Conservation (phyloP, 441 rosid genomes). For the Pelargonium hybrid region DNA sequence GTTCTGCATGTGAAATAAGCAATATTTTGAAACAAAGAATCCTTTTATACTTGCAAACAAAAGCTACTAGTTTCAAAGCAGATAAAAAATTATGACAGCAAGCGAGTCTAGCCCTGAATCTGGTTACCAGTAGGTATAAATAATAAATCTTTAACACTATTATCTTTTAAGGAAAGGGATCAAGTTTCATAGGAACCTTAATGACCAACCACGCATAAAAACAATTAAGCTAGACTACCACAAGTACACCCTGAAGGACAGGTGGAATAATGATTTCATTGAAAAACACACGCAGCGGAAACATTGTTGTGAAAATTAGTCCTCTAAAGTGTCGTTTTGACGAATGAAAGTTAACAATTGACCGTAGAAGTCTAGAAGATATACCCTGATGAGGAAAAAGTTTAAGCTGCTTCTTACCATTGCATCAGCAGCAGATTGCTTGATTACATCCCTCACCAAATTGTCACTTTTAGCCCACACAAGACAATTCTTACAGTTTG, state of each 20-base stretch:
- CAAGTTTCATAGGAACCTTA: background rate
- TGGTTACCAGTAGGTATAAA: background rate
- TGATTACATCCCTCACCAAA: constrained; percentile 64
- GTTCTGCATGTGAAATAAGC: too few species aligned
- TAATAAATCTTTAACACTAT: background rate
- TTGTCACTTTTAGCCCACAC: constrained; percentile 88
- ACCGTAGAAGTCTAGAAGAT: background rate
- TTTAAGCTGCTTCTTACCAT: constrained; percentile 33
- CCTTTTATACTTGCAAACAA: background rate
- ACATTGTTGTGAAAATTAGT: background rate
- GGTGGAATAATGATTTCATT: too few species aligned
- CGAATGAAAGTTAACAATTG: too few species aligned
- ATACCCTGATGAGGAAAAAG: background rate
- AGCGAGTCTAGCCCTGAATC: background rate
- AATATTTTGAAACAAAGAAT: background rate
- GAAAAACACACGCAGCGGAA: too few species aligned
- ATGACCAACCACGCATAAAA: background rate
- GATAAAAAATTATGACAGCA: background rate
- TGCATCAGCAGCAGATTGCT: constrained; percentile 39
- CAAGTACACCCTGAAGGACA: too few species aligned
- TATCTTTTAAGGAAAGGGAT: background rate
- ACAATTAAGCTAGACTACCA: background rate
- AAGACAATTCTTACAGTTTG: constrained; percentile 56
- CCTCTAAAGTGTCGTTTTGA: too few species aligned
- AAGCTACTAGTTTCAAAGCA: background rate